Evolutionary conservation across 495 filamentous ascomycete genomes (phyloP), one percentile per base, ranked within the genome.

Genomic region (Penicillium herquei): DNA sequence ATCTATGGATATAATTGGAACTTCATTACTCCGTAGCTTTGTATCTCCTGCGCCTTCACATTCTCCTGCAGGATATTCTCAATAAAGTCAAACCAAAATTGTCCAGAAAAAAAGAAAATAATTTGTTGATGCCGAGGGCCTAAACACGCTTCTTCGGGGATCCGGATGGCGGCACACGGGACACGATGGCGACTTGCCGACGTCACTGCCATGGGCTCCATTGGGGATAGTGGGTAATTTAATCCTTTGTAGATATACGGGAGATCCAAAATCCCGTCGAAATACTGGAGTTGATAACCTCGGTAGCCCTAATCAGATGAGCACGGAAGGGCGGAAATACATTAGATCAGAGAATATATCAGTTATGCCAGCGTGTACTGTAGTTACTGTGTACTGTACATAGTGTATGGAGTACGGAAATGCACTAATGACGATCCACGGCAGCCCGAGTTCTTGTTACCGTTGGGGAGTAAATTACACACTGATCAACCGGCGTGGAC

Each of bases 141-240:
- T 16, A 14, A 39, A 41, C 39, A 42, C 11, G 45, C 46, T 46
- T 42, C 12, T 52, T 57, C 52, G 57, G 55, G 41, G 39, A 51
- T 56, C 54, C 62, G 57, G 56, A 58, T 63, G 62, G 43, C 51
- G 56, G 55, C 61, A 64, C 57, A 55, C 56, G 21, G 56, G 40
- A 58, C 26, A 56, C 6, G 55, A 61, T 61, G 63, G 56, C 65
- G 57, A 69, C 62, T 64, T 69, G 63, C 66, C 71, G 70, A 74
- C 71, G 71, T 74, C 71, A 74, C 60, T 67, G 50, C 60, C 55
- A 54, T 51, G 46, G n/a, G 4, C 47, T 26, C n/a, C 17, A 49
- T 35, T 33, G 49, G 39, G 43, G 33, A 48, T 48, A 46, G 44
- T 44, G 33, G 49, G 57, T 59, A 51, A 9, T 42, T 18, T 14